Base-by-base conservation (phyloP, 148 eudicot genomes). In the Amaranthus hypochondriacus region DNA sequence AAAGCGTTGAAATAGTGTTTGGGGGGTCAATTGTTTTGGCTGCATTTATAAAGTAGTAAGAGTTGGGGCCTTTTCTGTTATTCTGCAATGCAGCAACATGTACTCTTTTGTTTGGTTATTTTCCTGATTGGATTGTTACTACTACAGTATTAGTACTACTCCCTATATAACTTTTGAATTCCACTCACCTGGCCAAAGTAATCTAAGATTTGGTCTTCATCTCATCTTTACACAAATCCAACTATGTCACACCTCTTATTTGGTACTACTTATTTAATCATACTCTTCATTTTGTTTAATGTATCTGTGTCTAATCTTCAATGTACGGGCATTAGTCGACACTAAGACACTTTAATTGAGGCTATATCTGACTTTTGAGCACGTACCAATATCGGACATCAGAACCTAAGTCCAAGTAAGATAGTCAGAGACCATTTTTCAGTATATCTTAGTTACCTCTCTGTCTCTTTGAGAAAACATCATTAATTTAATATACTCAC, bases 111-210 rank as follows among this genome's bases (percentile, higher is more conserved):
- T 58, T 72, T 68, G 67, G 15, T 46, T 73, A 59, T 8, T 28
- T 18, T 18, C 12, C 15, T 62, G 73, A 61, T 73, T 73, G 55
- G 58, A 79, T 68, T 61, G 64, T 49, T 55, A 4, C 56, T 6
- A 51, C 62, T 60, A 42, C 56, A 5, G 15, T 7, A 13, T 55
- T 42, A 14, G 21, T 68, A 52, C 59, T 3, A 61, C 50, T 12
- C 66, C 54, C 6, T 9, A 48, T 39, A 55, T 68, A 52, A 43
- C 42, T 58, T 2, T 50, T 53, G 39, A 51, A 53, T 69, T 58
- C 62, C 62, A 48, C n/a, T 66, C 4, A n/a, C 53, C 62, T 59
- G 60, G 15, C 62, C 56, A 53, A 65, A 14, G 9, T 51, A 63
- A 50, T 6, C 60, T 9, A 42, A 61, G 68, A 69, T 76, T 51